Evolutionary conservation across 345 rosid genomes (phyloP).

Genomic region (Aquilaria malaccensis): DNA sequence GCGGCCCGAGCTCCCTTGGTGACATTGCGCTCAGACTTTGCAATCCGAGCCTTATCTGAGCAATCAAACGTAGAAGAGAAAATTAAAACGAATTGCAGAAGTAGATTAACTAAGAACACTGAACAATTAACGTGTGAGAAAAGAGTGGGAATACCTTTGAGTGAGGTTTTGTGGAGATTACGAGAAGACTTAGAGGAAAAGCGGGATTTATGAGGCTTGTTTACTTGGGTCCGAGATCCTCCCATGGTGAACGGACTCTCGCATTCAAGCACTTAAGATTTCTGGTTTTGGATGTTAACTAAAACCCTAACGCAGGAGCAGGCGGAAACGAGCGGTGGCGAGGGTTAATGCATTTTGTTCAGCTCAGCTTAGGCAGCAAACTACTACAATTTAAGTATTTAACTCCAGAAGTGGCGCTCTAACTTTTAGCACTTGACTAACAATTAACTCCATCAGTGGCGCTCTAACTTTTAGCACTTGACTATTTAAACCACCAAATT

Average conservation of each 20-base stretch:
- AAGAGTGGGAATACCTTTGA: slow-evolving; percentile 35
- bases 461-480: too few relatives aligned
- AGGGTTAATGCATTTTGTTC: too few relatives aligned
- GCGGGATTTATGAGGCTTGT: slow-evolving; percentile 81
- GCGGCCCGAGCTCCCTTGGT: slow-evolving; percentile 64
- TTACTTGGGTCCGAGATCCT: slow-evolving; percentile 70
- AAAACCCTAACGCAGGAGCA: too few relatives aligned
- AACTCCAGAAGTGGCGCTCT: too few relatives aligned
- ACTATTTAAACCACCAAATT: too few relatives aligned
- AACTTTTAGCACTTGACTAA: too few relatives aligned
- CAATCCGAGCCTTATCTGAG: slow-evolving; percentile 54
- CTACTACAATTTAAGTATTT: too few relatives aligned
- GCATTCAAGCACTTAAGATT: too few relatives aligned
- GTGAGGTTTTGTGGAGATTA: slow-evolving; percentile 61
- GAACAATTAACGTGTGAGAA: background rate
- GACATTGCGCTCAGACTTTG: slow-evolving; percentile 52
- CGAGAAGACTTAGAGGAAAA: slow-evolving; percentile 76
- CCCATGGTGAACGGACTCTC: slow-evolving; percentile 34
- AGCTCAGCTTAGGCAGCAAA: too few relatives aligned
- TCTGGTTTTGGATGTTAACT: too few relatives aligned
- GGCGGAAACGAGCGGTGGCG: too few relatives aligned
- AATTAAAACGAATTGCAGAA: background rate
- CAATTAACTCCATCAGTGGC: too few relatives aligned
- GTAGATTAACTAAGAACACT: background rate
- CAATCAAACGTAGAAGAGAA: slow-evolving; percentile 1